phyloP scores from a whole-genome alignment of 192 early-diverging fungal genomes.

The Podila minutissima region DNA sequence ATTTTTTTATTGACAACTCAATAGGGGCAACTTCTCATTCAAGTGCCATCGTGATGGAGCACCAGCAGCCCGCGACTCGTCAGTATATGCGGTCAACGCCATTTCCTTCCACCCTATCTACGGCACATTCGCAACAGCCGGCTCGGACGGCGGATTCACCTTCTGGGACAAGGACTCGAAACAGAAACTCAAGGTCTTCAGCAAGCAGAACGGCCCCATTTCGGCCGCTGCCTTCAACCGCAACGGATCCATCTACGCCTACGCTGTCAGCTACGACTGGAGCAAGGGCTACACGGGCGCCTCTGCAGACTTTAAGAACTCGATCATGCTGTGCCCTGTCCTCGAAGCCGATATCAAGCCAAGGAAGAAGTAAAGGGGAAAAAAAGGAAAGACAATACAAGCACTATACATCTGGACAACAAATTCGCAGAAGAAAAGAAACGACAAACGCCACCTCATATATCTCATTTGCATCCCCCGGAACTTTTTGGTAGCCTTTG shows the following conservation, averaged over 20 bases:
- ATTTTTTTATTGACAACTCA: background rate
- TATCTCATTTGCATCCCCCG: too few species aligned
- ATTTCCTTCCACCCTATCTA: constrained; percentile 84
- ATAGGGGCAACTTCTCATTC: constrained; percentile 86
- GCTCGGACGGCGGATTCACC: constrained; percentile 86
- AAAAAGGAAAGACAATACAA: background rate
- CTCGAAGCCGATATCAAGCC: constrained; percentile 44
- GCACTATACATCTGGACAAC: too few species aligned
- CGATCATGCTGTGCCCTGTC: constrained; percentile 46
- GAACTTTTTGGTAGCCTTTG: too few species aligned
- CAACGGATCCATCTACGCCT: constrained; percentile 91
- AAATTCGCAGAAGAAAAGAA: too few species aligned
- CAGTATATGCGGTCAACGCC: constrained; percentile 77
- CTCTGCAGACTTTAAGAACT: constrained; percentile 26
- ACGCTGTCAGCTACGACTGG: constrained; percentile 92
- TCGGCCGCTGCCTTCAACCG: constrained; percentile 77
- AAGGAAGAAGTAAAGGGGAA: constrained; percentile 33
- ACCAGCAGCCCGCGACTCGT: constrained; percentile 48
- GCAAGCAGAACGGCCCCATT: constrained; percentile 73
- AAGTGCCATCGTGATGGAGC: constrained; percentile 91
- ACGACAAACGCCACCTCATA: too few species aligned
- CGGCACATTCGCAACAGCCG: constrained; percentile 93
- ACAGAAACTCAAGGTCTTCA: constrained; percentile 83
- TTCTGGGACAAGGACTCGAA: constrained; percentile 98
- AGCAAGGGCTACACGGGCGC: constrained; percentile 55